These are phyloP conservation scores for Vinca minor DNA, from an alignment of 257 asterid species.

Conservation along the genomic window DNA sequence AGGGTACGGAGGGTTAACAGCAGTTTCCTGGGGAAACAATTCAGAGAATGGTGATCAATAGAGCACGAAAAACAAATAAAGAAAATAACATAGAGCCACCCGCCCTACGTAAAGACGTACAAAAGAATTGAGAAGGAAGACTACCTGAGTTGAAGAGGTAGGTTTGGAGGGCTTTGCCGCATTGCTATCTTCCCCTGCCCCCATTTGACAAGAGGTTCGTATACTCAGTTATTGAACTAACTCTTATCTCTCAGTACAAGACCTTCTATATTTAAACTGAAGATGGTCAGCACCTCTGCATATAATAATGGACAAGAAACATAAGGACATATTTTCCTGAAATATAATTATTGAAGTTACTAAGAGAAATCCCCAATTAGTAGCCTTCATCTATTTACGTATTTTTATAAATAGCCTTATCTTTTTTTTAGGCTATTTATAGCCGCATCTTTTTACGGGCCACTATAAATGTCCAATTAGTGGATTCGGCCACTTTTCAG, in stretches of 20 bases:
- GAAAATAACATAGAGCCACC: too few relatives aligned
- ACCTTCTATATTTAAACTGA: conserved; percentile 13
- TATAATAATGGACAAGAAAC: neutral
- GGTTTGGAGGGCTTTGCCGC: conserved; percentile 62
- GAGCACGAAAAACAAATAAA: too few relatives aligned
- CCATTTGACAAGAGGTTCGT: conserved; percentile 45
- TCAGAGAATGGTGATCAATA: neutral
- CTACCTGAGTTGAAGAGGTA: conserved; percentile 52
- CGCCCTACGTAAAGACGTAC: neutral
- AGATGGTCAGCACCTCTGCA: conserved; percentile 20
- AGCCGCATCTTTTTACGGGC: too few relatives aligned
- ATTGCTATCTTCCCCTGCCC: conserved; percentile 65
- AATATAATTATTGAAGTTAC: neutral
- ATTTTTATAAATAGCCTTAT: too few relatives aligned
- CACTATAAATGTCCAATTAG: too few relatives aligned
- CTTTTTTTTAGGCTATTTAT: too few relatives aligned
- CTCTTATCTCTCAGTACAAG: conserved; percentile 9
- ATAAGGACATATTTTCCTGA: neutral
- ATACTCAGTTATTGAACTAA: conserved; percentile 21
- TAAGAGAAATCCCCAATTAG: too few relatives aligned
- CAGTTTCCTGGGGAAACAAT: conserved; percentile 50
- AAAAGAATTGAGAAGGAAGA: neutral
- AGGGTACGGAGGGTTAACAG: conserved; percentile 58
- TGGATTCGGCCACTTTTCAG: too few relatives aligned
- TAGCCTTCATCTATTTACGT: too few relatives aligned